Base-by-base conservation (phyloP, 805 yeast genomes). In the Metschnikowia colocasiae region DNA sequence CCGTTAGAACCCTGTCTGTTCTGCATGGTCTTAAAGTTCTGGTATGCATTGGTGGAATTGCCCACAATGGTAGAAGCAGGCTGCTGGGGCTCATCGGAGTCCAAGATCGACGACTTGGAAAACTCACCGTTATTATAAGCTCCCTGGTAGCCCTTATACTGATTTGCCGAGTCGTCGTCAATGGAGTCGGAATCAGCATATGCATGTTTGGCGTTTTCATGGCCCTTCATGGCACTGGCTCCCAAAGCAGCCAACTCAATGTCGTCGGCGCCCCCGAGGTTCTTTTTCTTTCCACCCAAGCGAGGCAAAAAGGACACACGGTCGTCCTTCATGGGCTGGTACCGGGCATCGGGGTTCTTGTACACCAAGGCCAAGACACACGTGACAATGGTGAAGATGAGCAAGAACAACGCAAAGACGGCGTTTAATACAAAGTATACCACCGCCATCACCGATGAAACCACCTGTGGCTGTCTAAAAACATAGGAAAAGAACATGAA, bases 311-410 rank as follows among this genome's bases (percentile, higher is more conserved):
- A 94, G n/a, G 97, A 87, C 43, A 87, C 94, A 63, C 99, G 81
- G 63, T 94, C 99, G 66, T 94, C 99, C 58, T 85, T 86, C 85
- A 92, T 86, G 52, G 97, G 98, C 70, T 89, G 92, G 71, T 94
- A 94, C 58, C 96, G 80, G 8, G 92, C 81, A 67, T 94, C 99
- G 45, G 99, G 98, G 65, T 94, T 90, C 74, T 86, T 89, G 65
- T 86, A 84, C 27, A 91, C 56, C 58, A 94, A 67, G 0, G 97
- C 96, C 67, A 89, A 72, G 5, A 83, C 73, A 71, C 98, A 91
- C 1, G 96, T 87, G 32, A 90, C 81, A 57, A 94, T 82, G 39
- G 96, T 90, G 75, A 91, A 84, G 41, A 94, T 71, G 62, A 94
- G 71, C 59, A 92, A 76, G 59, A 87, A 78, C 55, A 88, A 74